These are phyloP conservation scores for Lactifluus pinguis DNA, from an alignment of 768 basidiomycete species.

Conservation along the genomic window DNA sequence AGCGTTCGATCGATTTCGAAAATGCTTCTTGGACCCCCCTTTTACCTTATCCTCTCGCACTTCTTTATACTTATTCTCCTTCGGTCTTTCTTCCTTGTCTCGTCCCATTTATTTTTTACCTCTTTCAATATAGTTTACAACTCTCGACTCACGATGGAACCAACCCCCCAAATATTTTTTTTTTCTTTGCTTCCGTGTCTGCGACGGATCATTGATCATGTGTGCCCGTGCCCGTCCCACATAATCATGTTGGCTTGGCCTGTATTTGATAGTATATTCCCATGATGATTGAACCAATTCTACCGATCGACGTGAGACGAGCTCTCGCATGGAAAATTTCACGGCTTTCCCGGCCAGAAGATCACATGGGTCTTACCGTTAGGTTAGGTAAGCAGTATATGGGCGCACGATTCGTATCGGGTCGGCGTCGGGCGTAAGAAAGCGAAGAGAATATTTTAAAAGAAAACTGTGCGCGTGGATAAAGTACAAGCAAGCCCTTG, in stretches of 20 bases:
- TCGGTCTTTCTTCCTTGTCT: not conserved
- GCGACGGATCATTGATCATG: not conserved
- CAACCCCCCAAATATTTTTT: not conserved
- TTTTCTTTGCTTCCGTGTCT: not conserved
- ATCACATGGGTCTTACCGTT: not conserved
- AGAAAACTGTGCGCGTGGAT: slow-evolving; percentile 2
- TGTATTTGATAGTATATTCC: slow-evolving; percentile 2
- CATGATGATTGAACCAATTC: not conserved
- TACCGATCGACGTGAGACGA: not conserved
- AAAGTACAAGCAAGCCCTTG: slow-evolving; percentile 9
- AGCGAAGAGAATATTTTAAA: not conserved
- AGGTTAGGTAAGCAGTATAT: slow-evolving; percentile 1
- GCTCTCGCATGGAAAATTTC: not conserved
- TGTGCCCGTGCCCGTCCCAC: not conserved
- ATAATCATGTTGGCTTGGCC: not conserved
- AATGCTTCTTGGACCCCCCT: not conserved
- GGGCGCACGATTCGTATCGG: not conserved
- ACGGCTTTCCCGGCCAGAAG: not conserved
- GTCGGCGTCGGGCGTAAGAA: not conserved
- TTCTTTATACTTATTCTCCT: slow-evolving; percentile 4
- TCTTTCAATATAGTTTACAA: not conserved
- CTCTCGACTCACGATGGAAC: slow-evolving; percentile 5
- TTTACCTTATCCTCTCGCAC: not conserved
- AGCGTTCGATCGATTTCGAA: not conserved
- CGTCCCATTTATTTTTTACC: not conserved